phyloP scores from a whole-genome alignment of 2,329 filamentous ascomycete genomes.

The Sarocladiaceae sp. region DNA sequence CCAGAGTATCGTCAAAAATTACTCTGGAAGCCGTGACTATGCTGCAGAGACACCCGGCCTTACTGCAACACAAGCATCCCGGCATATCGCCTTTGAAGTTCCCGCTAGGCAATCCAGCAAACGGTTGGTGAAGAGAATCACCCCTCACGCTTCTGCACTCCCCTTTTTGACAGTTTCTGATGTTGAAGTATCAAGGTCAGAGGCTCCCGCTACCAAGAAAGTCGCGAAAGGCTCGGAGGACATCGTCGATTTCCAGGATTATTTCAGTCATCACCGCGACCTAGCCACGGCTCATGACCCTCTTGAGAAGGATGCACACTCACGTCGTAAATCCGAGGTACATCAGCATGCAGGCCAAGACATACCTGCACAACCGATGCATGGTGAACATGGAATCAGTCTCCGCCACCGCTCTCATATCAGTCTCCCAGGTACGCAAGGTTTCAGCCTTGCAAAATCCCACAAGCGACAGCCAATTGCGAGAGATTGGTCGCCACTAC shows the following conservation, averaged over 20 bases:
- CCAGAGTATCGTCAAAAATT: slow-evolving; percentile 20
- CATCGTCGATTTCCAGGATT: slow-evolving; percentile 4
- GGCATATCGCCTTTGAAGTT: slow-evolving; percentile 8
- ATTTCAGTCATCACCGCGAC: slow-evolving; percentile 4
- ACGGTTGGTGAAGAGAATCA: neutral
- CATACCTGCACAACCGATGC: slow-evolving; percentile 18
- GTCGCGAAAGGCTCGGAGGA: neutral
- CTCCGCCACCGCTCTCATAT: slow-evolving; percentile 47
- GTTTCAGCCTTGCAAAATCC: slow-evolving; percentile 46
- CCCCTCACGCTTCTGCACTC: neutral
- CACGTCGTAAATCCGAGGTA: neutral
- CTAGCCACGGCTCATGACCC: neutral
- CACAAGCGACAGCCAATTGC: slow-evolving; percentile 61
- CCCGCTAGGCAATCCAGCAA: slow-evolving; percentile 15
- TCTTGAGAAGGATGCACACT: no score
- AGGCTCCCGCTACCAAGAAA: neutral
- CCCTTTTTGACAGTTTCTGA: neutral
- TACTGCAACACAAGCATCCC: neutral
- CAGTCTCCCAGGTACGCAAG: slow-evolving; percentile 42
- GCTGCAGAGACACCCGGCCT: neutral
- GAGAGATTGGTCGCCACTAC: slow-evolving; percentile 60
- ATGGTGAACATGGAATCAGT: slow-evolving; percentile 30
- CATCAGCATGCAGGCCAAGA: slow-evolving; percentile 9
- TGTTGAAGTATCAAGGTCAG: neutral
- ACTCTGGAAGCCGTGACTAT: slow-evolving; percentile 14